Percentiles rank a stretch among this genome's conserved stretches.
These are phyloP conservation scores for Colletotrichum truncatum DNA, from an alignment of 2,329 filamentous ascomycete species.

Conservation along the genomic window DNA sequence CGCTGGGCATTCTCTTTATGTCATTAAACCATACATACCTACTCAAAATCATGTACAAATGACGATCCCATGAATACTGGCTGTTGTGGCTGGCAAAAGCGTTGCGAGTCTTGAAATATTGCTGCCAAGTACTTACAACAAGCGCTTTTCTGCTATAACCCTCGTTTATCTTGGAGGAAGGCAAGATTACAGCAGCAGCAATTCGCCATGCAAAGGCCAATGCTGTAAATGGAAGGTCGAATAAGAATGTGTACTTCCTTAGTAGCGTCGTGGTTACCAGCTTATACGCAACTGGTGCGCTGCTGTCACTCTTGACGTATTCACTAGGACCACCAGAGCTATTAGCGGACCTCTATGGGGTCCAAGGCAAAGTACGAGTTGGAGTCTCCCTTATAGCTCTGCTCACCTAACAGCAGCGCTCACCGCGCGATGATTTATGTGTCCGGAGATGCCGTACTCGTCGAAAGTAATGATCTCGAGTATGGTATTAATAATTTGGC, in stretches of 20 bases:
- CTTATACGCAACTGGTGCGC: slow-evolving; percentile 44
- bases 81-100: slow-evolving; percentile 47
- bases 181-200: neutral
- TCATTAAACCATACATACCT: slow-evolving; percentile 52
- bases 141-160: slow-evolving; percentile 39
- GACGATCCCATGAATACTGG: slow-evolving; percentile 51
- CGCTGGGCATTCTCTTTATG: neutral
- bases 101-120: slow-evolving; percentile 44
- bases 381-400: too few species aligned
- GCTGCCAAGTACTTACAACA: slow-evolving; percentile 45
- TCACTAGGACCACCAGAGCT: slow-evolving; percentile 31
- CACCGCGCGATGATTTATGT: slow-evolving; percentile 50
- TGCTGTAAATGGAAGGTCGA: slow-evolving; percentile 47
- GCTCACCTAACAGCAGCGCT: slow-evolving; percentile 47
- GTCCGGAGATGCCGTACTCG: slow-evolving; percentile 47
- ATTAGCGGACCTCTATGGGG: neutral
- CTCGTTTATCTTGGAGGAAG: too few species aligned
- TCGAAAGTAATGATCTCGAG: slow-evolving; percentile 50
- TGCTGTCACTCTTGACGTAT: slow-evolving; percentile 38
- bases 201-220: slow-evolving; percentile 40
- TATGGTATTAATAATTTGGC: neutral
- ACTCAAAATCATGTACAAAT: slow-evolving; percentile 48
- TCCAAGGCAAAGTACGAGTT: too few species aligned
- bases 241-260: slow-evolving; percentile 48
- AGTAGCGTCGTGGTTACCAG: slow-evolving; percentile 44